Percentiles rank a stretch among this genome's conserved stretches.
Evolutionary conservation across 2,329 filamentous ascomycete genomes (phyloP).

Genomic region (Atkinsonella hypoxylon): DNA sequence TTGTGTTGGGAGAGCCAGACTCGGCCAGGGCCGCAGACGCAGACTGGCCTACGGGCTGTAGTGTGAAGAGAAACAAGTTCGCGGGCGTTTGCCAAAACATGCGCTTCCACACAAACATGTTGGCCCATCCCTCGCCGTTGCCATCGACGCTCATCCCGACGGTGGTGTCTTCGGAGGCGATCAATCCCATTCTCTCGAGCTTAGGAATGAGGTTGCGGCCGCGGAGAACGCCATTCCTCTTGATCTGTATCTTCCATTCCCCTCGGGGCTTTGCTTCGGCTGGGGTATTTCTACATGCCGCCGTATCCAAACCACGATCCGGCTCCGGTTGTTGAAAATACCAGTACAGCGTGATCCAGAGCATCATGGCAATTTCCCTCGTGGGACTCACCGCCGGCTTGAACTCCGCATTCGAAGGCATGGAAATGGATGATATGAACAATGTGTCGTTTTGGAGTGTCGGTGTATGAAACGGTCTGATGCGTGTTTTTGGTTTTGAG

Average conservation of each 20-base stretch:
- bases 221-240: slow-evolving; percentile 76
- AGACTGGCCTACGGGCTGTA: slow-evolving; percentile 42
- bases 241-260: slow-evolving; percentile 79
- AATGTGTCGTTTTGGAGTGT: slow-evolving; percentile 70
- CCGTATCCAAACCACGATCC: slow-evolving; percentile 47
- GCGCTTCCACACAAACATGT: slow-evolving; percentile 70
- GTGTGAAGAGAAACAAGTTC: slow-evolving; percentile 76
- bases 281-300: slow-evolving; percentile 53
- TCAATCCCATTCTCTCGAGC: slow-evolving; percentile 84
- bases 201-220: slow-evolving; percentile 76
- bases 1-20: slow-evolving; percentile 31
- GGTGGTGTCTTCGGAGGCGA: slow-evolving; percentile 62
- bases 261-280: slow-evolving; percentile 61
- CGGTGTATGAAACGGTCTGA: slow-evolving; percentile 48
- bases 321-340: slow-evolving; percentile 88
- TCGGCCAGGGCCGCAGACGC: slow-evolving; percentile 29
- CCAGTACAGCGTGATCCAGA: slow-evolving; percentile 92
- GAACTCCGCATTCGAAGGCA: slow-evolving; percentile 68
- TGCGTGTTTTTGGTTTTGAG: slow-evolving; percentile 16
- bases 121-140: slow-evolving; percentile 53
- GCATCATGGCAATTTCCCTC: slow-evolving; percentile 88
- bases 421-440: slow-evolving; percentile 86
- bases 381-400: slow-evolving; percentile 71
- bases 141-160: slow-evolving; percentile 56
- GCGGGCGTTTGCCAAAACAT: slow-evolving; percentile 91